Conservation (phyloP, 306 rosid genomes). For the Abrus precatorius region DNA sequence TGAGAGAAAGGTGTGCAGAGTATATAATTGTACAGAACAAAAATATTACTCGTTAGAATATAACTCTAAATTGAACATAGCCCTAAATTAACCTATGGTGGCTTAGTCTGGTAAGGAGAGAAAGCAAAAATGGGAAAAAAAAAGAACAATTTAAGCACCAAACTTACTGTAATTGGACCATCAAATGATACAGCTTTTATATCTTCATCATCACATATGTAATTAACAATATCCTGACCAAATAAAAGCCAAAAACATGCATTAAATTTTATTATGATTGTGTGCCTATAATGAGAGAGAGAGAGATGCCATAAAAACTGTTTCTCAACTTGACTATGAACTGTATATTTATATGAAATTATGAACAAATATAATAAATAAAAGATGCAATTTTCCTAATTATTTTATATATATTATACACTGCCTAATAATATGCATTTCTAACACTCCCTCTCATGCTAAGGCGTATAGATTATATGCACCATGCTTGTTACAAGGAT, state of each 20-base stretch:
- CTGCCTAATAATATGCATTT: background rate
- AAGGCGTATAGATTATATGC: background rate
- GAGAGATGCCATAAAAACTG: background rate
- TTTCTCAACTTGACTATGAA: background rate
- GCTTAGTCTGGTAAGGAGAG: background rate
- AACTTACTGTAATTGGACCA: conserved; percentile 72
- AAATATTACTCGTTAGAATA: conserved; percentile 3
- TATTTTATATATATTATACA: background rate
- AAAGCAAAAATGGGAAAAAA: background rate
- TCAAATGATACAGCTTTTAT: conserved; percentile 72
- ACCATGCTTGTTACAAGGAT: background rate
- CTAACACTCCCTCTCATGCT: background rate
- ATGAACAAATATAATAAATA: background rate
- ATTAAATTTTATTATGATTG: conserved; percentile 22
- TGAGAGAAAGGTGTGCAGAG: background rate
- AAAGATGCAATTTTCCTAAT: too few species aligned
- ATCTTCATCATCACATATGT: conserved; percentile 75
- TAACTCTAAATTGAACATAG: background rate
- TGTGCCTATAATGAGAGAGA: background rate
- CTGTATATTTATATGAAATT: background rate
- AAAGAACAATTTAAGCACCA: conserved; percentile 12
- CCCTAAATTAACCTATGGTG: background rate
- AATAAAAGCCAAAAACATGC: conserved; percentile 37
- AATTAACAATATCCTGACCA: conserved; percentile 66
- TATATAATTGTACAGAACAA: background rate